Evolutionary conservation across 768 basidiomycete genomes (phyloP).

Genomic region (Boletus insuetus): DNA sequence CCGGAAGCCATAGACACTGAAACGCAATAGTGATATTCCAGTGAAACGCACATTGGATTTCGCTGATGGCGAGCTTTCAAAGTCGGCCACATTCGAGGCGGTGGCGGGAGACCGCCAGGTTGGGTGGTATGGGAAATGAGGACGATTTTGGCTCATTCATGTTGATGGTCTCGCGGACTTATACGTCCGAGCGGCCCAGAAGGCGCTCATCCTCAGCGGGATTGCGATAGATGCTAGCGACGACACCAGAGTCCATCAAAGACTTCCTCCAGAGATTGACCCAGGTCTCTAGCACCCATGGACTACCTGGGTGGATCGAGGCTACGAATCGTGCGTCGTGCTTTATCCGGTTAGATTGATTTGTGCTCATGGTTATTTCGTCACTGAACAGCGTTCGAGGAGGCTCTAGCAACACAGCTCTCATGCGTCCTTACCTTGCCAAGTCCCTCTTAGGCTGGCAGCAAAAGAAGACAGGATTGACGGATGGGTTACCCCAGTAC

Average conservation of each 20-base stretch:
- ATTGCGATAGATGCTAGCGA: conserved; percentile 18
- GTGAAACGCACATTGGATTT: no score
- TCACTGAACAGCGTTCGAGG: conserved; percentile 17
- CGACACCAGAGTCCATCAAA: conserved; percentile 25
- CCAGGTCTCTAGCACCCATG: conserved; percentile 21
- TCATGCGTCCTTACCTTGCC: conserved; percentile 25
- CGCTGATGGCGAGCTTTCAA: no score
- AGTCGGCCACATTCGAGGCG: no score
- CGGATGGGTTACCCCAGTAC: conserved; percentile 33
- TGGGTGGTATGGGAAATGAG: conserved; percentile 24
- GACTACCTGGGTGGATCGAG: no score
- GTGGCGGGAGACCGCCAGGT: conserved; percentile 10
- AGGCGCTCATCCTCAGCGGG: conserved; percentile 28
- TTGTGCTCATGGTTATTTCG: neutral
- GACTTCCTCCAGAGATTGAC: conserved; percentile 12
- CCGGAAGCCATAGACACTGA: no score
- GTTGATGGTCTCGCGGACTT: conserved; percentile 35
- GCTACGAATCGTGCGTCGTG: conserved; percentile 12
- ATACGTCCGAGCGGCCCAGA: conserved; percentile 33
- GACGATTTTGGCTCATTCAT: conserved; percentile 30
- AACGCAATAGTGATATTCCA: no score
- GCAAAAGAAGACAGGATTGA: conserved; percentile 30
- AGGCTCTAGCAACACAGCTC: conserved; percentile 19
- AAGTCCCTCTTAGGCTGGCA: conserved; percentile 34
- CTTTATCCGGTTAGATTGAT: neutral